These are phyloP conservation scores for Leccinum longicurvipes DNA, from an alignment of 768 basidiomycete species.

Conservation along the genomic window DNA sequence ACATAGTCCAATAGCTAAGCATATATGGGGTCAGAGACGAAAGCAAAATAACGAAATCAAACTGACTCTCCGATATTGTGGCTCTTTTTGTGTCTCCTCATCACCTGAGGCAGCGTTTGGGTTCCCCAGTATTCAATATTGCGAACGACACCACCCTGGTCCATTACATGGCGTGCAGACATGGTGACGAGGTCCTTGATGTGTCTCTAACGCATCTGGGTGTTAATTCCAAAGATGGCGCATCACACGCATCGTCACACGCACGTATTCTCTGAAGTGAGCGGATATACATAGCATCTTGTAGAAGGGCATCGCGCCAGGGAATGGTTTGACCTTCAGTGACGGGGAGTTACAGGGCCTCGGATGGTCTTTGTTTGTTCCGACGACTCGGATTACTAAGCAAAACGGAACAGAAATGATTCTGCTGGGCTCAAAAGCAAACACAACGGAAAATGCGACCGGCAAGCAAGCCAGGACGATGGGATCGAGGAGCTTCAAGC, in stretches of 20 bases:
- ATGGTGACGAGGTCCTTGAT: slow-evolving; percentile 73
- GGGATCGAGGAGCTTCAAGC: neutral
- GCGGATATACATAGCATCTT: slow-evolving; percentile 81
- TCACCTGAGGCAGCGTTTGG: slow-evolving; percentile 66
- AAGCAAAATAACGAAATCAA: neutral
- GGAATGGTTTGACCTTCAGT: neutral
- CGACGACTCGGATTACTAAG: slow-evolving; percentile 15
- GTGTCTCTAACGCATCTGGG: slow-evolving; percentile 46
- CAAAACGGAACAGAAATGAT: neutral
- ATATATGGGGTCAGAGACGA: slow-evolving; percentile 3
- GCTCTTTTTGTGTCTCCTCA: slow-evolving; percentile 57
- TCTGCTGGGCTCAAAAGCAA: neutral
- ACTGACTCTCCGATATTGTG: slow-evolving; percentile 77
- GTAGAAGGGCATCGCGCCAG: slow-evolving; percentile 73
- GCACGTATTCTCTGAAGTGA: slow-evolving; percentile 71
- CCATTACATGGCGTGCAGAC: slow-evolving; percentile 68
- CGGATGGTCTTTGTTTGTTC: neutral
- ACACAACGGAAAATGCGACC: neutral
- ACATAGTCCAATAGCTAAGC: slow-evolving; percentile 82
- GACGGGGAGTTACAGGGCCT: neutral
- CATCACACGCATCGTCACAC: slow-evolving; percentile 23
- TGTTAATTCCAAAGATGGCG: neutral
- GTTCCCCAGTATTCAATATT: slow-evolving; percentile 74
- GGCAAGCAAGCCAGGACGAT: neutral
- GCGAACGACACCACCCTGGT: slow-evolving; percentile 80